Evolutionary conservation across 2,329 filamentous ascomycete genomes (phyloP), one percentile per base, ranked within the genome.

Genomic region (Pseudogymnoascus sp.): DNA sequence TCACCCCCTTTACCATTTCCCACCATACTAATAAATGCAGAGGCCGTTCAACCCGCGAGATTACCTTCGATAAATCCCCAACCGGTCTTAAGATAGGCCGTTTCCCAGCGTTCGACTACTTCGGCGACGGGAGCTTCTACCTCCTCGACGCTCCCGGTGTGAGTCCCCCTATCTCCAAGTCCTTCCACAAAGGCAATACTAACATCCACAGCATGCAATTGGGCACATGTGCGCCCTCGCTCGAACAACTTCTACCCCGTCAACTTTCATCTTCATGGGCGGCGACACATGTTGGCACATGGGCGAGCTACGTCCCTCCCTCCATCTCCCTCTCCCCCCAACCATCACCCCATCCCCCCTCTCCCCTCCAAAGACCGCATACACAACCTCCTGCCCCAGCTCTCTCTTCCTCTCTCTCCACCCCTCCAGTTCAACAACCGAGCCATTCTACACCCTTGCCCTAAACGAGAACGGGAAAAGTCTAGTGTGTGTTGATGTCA

Each of bases 91-190:
- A 77, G 65, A 78, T 82, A 19, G 80, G 79, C 1, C 69, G 75
- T 7, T 82, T 81, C 68, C 69, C 74, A 37, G 80, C 80, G 0
- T 72, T 74, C 39, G 83, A 85, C 68, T 85, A 79, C 69, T 85
- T 83, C 63, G 77, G 77, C 6, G 83, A 85, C 68, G 83, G 82
- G 1, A 78, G 74, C 21, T 83, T 85, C 67, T 84, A 83, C 68
- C 74, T 85, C 1, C 75, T 85, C 28, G 75, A 82, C 67, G 77
- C 78, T 2, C 81, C 82, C 0, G 83, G 83, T 1, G 39, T 43
- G 16, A 19, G 39, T 19, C 39, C 5, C 39, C 39, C 39, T 7
- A 8, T 16, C 3, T 19, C 37, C 23, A 25, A n/a, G 7, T 10
- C 5, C 39, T 21, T 4, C 39, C 16, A 43, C 3, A 19, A 43